Percentiles rank a stretch among this genome's conserved stretches.
Conservation (phyloP, 495 filamentous ascomycete species). For the Bacidia gigantensis region DNA sequence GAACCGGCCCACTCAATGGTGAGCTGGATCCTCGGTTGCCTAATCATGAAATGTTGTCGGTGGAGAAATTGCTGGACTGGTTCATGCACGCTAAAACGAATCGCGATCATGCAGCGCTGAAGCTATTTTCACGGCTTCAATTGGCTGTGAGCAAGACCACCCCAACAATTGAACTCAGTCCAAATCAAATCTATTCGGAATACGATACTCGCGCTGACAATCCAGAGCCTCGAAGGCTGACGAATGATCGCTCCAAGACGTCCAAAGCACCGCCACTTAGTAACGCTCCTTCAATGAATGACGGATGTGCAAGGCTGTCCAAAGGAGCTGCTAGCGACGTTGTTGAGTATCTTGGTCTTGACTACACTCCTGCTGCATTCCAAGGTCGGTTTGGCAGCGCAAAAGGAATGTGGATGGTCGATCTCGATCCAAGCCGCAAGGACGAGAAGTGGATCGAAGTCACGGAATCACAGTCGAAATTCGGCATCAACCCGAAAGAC, state of each 20-base stretch:
- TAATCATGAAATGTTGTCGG: constrained; percentile 26
- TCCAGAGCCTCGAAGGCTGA: constrained; percentile 9
- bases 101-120: constrained; percentile 30
- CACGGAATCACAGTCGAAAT: constrained; percentile 68
- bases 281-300: constrained; percentile 53
- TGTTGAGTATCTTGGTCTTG: constrained; percentile 42
- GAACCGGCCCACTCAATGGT: constrained; percentile 3
- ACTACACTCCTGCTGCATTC: constrained; percentile 53
- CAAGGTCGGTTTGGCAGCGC: constrained; percentile 74
- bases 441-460: constrained; percentile 59
- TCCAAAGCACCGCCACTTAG: background rate
- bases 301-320: constrained; percentile 67
- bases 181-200: constrained; percentile 26
- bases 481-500: constrained; percentile 44
- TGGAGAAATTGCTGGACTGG: constrained; percentile 36
- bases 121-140: constrained; percentile 37
- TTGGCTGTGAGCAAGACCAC: constrained; percentile 32
- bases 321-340: constrained; percentile 45
- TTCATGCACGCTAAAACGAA: constrained; percentile 33
- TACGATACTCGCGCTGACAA: constrained; percentile 14
- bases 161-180: constrained; percentile 33
- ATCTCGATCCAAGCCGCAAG: constrained; percentile 29
- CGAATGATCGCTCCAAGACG: constrained; percentile 10
- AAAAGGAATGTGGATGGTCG: constrained; percentile 83
- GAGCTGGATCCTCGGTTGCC: constrained; percentile 17